Evolutionary conservation across 2,329 filamentous ascomycete genomes (phyloP), one percentile per base, ranked within the genome.

Genomic region (Passalora sequoiae): DNA sequence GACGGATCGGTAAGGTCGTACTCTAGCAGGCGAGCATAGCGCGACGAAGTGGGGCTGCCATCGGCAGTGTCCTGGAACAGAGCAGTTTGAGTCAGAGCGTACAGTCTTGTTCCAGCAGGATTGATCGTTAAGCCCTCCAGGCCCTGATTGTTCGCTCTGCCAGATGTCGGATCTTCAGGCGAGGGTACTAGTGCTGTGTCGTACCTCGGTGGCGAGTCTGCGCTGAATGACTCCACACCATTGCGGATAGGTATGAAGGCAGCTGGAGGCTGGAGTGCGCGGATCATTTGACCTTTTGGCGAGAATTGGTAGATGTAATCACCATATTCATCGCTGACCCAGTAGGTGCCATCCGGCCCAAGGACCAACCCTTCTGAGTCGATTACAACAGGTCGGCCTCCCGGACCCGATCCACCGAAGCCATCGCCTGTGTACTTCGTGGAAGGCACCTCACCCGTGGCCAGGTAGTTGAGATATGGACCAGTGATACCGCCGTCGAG

Each of bases 71-170:
- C 77, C 55, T 83, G 78, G 46, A 75, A 72, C 4, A 78, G 66
- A 0, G 82, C 81, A 1, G 77, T 79, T 60, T 89, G 83, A 16
- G 86, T 67, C 44, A 87, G 69, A 1, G 76, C 74, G 57, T 78
- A 86, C 8, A 87, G 67, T 2, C 70, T 77, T 48, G 77, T 78
- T 7, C 81, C 80, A 51, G 84, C 77, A 0, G 73, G 69, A 3
- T 75, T 78, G n/a, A 76, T 64, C 0, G 80, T 82, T 37, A 88
- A 64, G 0, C 79, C 83, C 63, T 88, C 84, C 37, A 87, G 77
- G n/a, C 84, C 83, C 60, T 86, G 82, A 62, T 88, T 88, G 62
- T 88, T 86, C 42, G 74, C 69, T 15, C 84, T 75, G 9, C 84
- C 84, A 1, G 74, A 74, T 1, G 72, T 69, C 0, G 81, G 78